phyloP scores from a whole-genome alignment of 179 eudicot genomes.

The Camellia oleifera region DNA sequence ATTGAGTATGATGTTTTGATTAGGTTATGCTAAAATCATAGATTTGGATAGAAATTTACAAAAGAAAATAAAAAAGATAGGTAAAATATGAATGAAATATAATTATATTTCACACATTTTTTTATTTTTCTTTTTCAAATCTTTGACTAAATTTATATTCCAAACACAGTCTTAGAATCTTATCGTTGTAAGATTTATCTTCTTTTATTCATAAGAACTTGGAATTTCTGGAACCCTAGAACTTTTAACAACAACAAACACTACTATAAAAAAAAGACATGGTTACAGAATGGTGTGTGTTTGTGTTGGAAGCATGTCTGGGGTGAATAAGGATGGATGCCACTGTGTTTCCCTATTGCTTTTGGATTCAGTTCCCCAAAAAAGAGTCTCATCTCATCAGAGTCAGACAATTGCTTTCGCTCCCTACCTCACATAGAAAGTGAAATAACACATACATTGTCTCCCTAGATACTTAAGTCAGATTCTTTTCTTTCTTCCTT shows the following conservation, averaged over 20 bases:
- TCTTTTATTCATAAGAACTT: too few relatives aligned
- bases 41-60: too few relatives aligned
- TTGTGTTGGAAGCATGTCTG: slow-evolving; percentile 14
- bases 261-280: not conserved
- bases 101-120: too few relatives aligned
- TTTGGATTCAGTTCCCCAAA: slow-evolving; percentile 24
- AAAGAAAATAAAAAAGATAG: too few relatives aligned
- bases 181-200: too few relatives aligned
- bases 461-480: not conserved
- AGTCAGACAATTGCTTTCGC: slow-evolving; percentile 33
- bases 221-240: not conserved
- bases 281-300: not conserved
- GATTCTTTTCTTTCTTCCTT: not conserved
- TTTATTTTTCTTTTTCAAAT: too few relatives aligned
- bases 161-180: too few relatives aligned
- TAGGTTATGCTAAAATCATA: too few relatives aligned
- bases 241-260: too few relatives aligned
- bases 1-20: too few relatives aligned
- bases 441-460: slow-evolving; percentile 41
- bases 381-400: not conserved
- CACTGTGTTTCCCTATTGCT: slow-evolving; percentile 7
- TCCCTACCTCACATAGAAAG: slow-evolving; percentile 42
- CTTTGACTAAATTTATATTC: too few relatives aligned
- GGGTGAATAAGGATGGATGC: not conserved
- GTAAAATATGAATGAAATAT: too few relatives aligned